phyloP scores from a whole-genome alignment of 2,329 filamentous ascomycete species.

The Cladobotryum mycophilum region DNA sequence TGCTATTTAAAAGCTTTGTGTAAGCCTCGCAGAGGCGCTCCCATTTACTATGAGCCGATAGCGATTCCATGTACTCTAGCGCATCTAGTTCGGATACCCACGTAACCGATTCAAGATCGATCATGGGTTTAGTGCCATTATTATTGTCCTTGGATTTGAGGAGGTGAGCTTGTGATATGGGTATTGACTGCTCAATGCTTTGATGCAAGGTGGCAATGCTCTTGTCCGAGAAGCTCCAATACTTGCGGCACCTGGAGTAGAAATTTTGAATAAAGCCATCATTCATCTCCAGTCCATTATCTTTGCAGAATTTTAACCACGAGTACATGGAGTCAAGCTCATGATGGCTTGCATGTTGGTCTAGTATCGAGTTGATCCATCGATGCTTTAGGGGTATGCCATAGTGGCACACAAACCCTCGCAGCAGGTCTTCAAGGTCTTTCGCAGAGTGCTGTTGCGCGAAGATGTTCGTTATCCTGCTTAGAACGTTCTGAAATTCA shows the following conservation, averaged over 20 bases:
- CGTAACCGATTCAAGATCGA: background rate
- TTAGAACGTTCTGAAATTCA: conserved; percentile 22
- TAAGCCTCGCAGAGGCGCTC: conserved; percentile 33
- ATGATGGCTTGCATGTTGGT: conserved; percentile 24
- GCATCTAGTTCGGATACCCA: conserved; percentile 9
- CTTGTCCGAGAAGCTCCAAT: conserved; percentile 28
- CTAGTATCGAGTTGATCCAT: conserved; percentile 26
- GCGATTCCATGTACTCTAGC: conserved; percentile 8
- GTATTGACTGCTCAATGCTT: conserved; percentile 1
- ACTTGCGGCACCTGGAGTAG: conserved; percentile 24
- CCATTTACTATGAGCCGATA: conserved; percentile 21
- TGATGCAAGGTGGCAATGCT: conserved; percentile 15
- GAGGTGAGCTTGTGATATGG: background rate
- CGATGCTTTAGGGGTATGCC: conserved; percentile 21
- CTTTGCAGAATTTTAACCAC: conserved; percentile 29
- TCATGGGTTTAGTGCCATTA: background rate
- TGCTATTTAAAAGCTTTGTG: conserved; percentile 25
- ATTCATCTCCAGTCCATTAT: conserved; percentile 22
- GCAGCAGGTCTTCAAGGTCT: conserved; percentile 25
- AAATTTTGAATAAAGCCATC: conserved; percentile 24
- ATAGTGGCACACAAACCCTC: conserved; percentile 20
- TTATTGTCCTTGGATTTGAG: background rate
- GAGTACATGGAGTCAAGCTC: conserved; percentile 21
- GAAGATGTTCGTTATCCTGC: conserved; percentile 30
- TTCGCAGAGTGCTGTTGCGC: conserved; percentile 18